Percentiles rank a stretch among this genome's conserved stretches.
Conservation (phyloP, 2,329 filamentous ascomycete species). For the Cryphonectria japonica region DNA sequence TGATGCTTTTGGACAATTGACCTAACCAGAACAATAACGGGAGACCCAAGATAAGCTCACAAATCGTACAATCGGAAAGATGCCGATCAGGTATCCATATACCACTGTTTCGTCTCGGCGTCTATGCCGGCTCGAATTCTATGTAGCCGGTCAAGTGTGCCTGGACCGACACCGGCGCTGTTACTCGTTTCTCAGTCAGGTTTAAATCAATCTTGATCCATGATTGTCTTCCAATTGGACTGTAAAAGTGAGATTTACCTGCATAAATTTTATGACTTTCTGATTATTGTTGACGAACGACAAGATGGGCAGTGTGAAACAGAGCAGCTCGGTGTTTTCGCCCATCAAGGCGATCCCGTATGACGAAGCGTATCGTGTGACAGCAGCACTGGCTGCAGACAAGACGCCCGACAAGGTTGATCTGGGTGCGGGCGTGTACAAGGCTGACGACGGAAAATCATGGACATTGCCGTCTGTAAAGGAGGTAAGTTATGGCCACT, state of each 20-base stretch:
- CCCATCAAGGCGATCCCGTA: slow-evolving; percentile 16
- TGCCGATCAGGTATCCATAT: background rate
- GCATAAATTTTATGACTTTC: too few relatives aligned
- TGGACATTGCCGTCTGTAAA: slow-evolving; percentile 44
- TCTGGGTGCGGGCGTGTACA: slow-evolving; percentile 45
- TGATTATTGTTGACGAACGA: background rate
- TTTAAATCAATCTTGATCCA: background rate
- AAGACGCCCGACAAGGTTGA: slow-evolving; percentile 41
- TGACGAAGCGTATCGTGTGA: slow-evolving; percentile 20
- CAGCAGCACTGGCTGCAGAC: slow-evolving; percentile 30
- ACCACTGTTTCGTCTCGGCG: background rate
- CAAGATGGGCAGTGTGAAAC: slow-evolving; percentile 2
- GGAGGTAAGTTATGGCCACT: slow-evolving; percentile 32
- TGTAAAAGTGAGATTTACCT: background rate
- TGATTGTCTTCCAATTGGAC: background rate
- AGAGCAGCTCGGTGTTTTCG: slow-evolving; percentile 18
- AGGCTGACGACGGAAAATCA: slow-evolving; percentile 41
- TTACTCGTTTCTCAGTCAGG: background rate
- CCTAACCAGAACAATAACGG: background rate
- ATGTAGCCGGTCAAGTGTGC: background rate
- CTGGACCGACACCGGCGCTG: background rate
- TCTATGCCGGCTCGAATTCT: background rate
- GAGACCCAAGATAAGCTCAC: background rate
- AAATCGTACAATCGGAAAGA: background rate
- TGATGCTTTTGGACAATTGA: background rate